A percentile compares a stretch with the other conserved stretches of the same genome.
Conservation (phyloP, 2,329 filamentous ascomycete genomes). For the Tolypocladium endophyticum region DNA sequence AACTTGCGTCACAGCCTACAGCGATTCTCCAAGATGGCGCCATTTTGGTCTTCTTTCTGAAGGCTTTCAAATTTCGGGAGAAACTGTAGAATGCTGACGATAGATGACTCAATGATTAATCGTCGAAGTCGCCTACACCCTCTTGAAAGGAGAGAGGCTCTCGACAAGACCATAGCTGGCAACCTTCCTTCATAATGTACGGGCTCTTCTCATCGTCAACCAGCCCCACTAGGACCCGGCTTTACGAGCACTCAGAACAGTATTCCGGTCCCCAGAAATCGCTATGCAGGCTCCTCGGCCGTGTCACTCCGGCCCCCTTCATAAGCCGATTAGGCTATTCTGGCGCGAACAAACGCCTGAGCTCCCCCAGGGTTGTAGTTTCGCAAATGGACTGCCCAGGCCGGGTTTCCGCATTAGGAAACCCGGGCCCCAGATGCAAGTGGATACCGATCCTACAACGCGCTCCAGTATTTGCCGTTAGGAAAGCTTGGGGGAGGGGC, state of each 20-base stretch:
- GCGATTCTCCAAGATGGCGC: slow-evolving; percentile 40
- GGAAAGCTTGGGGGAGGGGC: background rate
- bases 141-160: background rate
- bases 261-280: background rate
- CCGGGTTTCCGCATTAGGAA: background rate
- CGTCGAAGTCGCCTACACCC: background rate
- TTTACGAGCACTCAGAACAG: background rate
- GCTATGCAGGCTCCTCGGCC: background rate
- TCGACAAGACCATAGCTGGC: background rate
- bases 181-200: background rate
- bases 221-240: background rate
- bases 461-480: background rate
- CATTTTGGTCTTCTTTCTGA: slow-evolving; percentile 20
- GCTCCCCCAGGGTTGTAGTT: background rate
- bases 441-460: background rate
- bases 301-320: background rate
- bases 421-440: background rate
- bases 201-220: background rate
- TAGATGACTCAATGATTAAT: background rate
- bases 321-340: background rate
- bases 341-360: background rate
- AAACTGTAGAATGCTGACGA: background rate
- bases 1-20: slow-evolving; percentile 42
- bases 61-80: background rate
- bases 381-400: background rate